Evolutionary conservation across 495 filamentous ascomycete genomes (phyloP), one percentile per base, ranked within the genome.

Genomic region (Penicillium daleae): DNA sequence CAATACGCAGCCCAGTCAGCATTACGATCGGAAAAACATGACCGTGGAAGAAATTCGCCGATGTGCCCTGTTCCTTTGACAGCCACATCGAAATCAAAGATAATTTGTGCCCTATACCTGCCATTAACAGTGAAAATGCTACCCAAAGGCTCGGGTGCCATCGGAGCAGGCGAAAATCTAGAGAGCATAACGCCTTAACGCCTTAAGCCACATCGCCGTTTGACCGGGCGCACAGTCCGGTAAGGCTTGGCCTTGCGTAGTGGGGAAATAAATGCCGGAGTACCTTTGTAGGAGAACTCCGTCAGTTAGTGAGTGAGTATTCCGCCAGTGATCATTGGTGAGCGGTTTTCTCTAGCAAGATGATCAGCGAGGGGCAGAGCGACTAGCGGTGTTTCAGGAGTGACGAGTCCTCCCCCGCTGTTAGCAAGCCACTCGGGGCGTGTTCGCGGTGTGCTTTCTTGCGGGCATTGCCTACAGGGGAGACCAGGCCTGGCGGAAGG

Each of bases 141-240:
- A 24, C 12, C 24, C 24, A 50, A n/a, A 50, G 13, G 4, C 24
- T n/a, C 46, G 26, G 22, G 6, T 13, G 26, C 27, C 46, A 50
- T 13, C 13, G 24, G 24, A 8, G 24, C 17, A 21, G 24, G 24
- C 24, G 24, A 27, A 50, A 50, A 29, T 9, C 8, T 7, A 27
- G 9, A 50, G 15, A 50, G 26, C 46, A 17, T 29, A 29, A 29
- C 46, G 46, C 22, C 22, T 6, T 39, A 39, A 17, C 24, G n/a
- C n/a, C n/a, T n/a, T n/a, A 21, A 50, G 26, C 46, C 22, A 29
- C 21, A 24, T 35, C 32, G 32, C 29, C 51, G 51, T 35, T 54
- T 35, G n/a, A 54, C 51, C 51, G 51, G 51, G 51, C 51, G 31
- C 51, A 54, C n/a, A 33, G 40, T 58, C 56, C 42, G 42, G 57